Conservation (phyloP, 2,329 filamentous ascomycete species). For the Penicillium frequentans region DNA sequence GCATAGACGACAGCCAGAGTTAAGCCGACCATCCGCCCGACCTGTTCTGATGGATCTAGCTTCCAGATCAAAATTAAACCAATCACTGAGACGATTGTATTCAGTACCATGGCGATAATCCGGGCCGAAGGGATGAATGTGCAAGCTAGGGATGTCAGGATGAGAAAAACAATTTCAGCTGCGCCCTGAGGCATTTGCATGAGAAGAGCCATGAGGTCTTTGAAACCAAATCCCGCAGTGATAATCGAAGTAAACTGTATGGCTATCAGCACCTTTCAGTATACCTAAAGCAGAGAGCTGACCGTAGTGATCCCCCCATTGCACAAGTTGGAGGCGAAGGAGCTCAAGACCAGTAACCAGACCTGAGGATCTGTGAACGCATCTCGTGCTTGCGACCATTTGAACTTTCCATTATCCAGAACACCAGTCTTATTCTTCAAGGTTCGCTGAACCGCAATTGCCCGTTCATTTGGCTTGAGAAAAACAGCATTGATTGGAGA, state of each 20-base stretch:
- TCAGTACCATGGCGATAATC: constrained; percentile 23
- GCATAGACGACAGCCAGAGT: constrained; percentile 28
- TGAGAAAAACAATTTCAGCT: constrained; percentile 16
- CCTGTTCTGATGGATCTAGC: constrained; percentile 16
- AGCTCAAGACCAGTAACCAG: constrained; percentile 14
- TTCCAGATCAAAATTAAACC: constrained; percentile 29
- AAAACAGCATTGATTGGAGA: constrained; percentile 37
- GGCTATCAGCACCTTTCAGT: not conserved
- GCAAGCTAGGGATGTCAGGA: constrained; percentile 14
- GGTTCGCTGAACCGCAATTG: constrained; percentile 10
- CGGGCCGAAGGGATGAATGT: constrained; percentile 22
- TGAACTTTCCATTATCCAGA: constrained; percentile 9
- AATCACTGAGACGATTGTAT: constrained; percentile 22
- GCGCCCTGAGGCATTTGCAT: constrained; percentile 20
- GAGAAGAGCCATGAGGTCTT: constrained; percentile 13
- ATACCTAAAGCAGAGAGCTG: not conserved
- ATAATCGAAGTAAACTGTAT: constrained; percentile 16
- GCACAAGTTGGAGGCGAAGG: constrained; percentile 11
- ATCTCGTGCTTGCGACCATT: constrained; percentile 12
- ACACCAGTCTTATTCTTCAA: constrained; percentile 11
- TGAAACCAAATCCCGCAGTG: constrained; percentile 16
- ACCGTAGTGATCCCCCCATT: constrained; percentile 19
- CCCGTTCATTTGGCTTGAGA: constrained; percentile 6
- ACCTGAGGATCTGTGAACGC: constrained; percentile 13
- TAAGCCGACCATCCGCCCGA: constrained; percentile 26